Percentiles rank a stretch among this genome's conserved stretches.
Conservation (phyloP, 306 rosid species). For the Ziziphus jujuba region DNA sequence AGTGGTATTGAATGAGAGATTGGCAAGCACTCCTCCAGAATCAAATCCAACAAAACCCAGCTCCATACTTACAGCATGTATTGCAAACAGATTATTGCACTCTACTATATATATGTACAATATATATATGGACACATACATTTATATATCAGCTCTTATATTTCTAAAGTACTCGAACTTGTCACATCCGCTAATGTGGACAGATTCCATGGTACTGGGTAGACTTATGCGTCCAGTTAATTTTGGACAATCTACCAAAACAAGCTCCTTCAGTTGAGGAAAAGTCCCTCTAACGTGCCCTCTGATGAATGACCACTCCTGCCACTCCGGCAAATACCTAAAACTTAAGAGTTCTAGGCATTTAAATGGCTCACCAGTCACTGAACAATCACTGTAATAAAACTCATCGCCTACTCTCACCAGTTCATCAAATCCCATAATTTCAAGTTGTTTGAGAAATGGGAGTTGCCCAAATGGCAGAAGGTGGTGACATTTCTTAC, state of each 20-base stretch:
- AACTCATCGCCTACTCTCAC: background rate
- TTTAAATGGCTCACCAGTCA: background rate
- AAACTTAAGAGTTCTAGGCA: background rate
- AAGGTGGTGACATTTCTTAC: background rate
- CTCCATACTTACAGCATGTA: background rate
- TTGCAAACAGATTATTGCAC: no score
- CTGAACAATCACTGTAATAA: background rate
- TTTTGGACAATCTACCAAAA: background rate
- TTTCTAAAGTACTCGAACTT: no score
- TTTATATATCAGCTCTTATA: background rate
- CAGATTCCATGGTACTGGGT: no score
- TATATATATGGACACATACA: no score
- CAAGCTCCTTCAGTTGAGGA: background rate
- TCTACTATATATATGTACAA: background rate
- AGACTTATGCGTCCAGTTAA: background rate
- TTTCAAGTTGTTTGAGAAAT: constrained; percentile 2
- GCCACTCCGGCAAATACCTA: background rate
- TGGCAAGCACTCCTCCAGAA: no score
- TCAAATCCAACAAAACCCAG: no score
- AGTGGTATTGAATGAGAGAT: no score
- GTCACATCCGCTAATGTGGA: no score
- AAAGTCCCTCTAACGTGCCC: background rate
- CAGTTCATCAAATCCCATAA: background rate
- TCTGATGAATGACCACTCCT: background rate
- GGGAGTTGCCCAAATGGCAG: constrained; percentile 23